These are phyloP conservation scores for Adenanthera pavonina DNA, from an alignment of 306 rosid genomes.

Conservation along the genomic window DNA sequence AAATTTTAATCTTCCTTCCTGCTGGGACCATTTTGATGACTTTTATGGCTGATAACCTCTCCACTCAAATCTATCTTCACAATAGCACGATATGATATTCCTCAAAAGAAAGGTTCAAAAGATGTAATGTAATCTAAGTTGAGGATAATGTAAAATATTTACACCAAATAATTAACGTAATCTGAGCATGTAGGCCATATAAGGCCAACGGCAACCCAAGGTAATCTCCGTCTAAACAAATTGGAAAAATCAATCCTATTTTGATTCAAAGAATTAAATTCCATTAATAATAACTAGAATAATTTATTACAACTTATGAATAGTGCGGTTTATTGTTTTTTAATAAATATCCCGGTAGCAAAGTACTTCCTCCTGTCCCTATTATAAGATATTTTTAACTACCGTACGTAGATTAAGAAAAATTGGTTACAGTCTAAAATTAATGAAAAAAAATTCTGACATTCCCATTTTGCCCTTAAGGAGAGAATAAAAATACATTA, in stretches of 20 bases:
- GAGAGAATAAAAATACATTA: too few species aligned
- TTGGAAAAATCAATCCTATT: background rate
- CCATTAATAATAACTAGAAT: background rate
- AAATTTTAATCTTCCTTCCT: constrained; percentile 22
- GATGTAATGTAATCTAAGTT: constrained; percentile 52
- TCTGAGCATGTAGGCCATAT: constrained; percentile 45
- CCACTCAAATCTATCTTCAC: constrained; percentile 40
- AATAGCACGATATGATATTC: background rate
- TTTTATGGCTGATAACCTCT: constrained; percentile 5
- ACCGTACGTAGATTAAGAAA: too few species aligned
- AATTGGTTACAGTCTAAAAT: too few species aligned
- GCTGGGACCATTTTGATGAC: constrained; percentile 39
- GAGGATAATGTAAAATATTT: constrained; percentile 51
- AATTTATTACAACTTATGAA: too few species aligned
- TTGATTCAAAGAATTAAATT: background rate
- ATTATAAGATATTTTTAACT: too few species aligned
- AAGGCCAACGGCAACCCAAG: constrained; percentile 1
- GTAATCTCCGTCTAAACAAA: background rate
- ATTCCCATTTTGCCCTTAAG: too few species aligned
- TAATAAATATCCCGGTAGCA: too few species aligned
- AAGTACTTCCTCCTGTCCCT: too few species aligned
- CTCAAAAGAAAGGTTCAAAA: constrained; percentile 22
- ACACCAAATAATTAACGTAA: constrained; percentile 24
- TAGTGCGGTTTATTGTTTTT: too few species aligned
- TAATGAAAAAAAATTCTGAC: too few species aligned